These are phyloP conservation scores for Colletotrichum liaoningense DNA, from an alignment of 2,329 filamentous ascomycete species.

Conservation along the genomic window DNA sequence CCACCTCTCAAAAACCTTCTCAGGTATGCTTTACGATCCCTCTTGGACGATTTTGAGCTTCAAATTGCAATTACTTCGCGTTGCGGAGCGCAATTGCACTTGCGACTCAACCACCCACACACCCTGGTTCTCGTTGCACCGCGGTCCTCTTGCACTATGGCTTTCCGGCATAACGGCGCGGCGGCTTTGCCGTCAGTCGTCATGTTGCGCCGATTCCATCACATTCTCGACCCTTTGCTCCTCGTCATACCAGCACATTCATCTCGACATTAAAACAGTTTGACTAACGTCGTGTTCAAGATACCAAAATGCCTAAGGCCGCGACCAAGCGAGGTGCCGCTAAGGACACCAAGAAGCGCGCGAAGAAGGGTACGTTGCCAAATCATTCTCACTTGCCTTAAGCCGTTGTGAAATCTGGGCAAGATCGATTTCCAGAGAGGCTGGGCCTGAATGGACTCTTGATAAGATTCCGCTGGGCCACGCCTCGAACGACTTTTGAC, in stretches of 20 bases:
- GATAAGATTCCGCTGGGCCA: background rate
- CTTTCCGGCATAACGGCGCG: background rate
- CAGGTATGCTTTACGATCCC: constrained; percentile 50
- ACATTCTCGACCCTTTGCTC: background rate
- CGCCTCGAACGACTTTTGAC: background rate
- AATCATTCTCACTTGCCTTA: background rate
- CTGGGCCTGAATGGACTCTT: too few relatives aligned
- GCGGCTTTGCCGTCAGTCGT: background rate
- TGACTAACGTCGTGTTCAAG: constrained; percentile 42
- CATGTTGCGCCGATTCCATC: background rate
- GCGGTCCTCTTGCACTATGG: background rate
- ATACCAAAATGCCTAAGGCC: constrained; percentile 69
- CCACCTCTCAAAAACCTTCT: constrained; percentile 37
- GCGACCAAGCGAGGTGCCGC: constrained; percentile 63
- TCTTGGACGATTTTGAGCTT: constrained; percentile 47
- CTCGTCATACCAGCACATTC: background rate
- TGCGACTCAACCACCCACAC: constrained; percentile 42
- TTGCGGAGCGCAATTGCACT: constrained; percentile 51
- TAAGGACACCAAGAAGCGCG: constrained; percentile 66
- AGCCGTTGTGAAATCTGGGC: background rate
- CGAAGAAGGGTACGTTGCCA: constrained; percentile 68
- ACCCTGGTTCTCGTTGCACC: constrained; percentile 39
- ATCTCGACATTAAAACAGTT: constrained; percentile 3
- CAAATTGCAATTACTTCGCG: constrained; percentile 45
- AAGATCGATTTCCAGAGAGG: background rate